Evolutionary conservation across 164 flowering plant genomes (phyloP).

Genomic region (Platanus orientalis): DNA sequence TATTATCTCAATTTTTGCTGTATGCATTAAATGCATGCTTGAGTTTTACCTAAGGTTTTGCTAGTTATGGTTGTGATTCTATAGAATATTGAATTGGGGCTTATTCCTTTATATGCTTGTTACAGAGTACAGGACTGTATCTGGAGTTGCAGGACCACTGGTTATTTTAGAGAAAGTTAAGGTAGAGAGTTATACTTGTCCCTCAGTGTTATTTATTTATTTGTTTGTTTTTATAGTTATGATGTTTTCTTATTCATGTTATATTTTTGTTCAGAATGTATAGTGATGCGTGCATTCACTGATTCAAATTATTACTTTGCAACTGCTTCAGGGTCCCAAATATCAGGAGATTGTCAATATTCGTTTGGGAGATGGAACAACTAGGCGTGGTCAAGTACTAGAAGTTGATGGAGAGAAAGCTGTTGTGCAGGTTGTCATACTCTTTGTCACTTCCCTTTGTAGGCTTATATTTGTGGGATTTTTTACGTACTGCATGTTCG

Average conservation of each 20-base stretch:
- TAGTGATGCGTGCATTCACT: not conserved
- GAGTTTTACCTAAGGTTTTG: not conserved
- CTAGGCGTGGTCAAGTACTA: constrained; percentile 90
- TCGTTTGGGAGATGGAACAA: constrained; percentile 94
- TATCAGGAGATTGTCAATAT: constrained; percentile 97
- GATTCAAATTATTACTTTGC: not conserved
- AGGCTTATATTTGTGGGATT: no score
- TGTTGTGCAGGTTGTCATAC: constrained; percentile 74
- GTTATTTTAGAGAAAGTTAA: constrained; percentile 98
- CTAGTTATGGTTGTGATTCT: not conserved
- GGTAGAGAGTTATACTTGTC: constrained; percentile 31
- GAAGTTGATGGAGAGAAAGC: constrained; percentile 99
- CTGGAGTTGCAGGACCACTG: constrained; percentile 97
- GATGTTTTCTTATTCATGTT: not conserved
- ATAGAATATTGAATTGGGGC: constrained; percentile 5
- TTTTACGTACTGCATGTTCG: no score
- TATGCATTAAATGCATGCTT: not conserved
- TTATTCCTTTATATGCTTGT: constrained; percentile 2
- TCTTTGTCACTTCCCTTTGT: not conserved
- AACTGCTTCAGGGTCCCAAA: constrained; percentile 73
- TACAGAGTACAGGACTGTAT: constrained; percentile 96
- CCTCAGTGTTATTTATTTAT: no score
- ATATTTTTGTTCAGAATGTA: not conserved
- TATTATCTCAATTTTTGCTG: not conserved
- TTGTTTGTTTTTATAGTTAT: not conserved